Evolutionary conservation across 2,329 filamentous ascomycete genomes (phyloP).

Genomic region (Beauveria varroae): DNA sequence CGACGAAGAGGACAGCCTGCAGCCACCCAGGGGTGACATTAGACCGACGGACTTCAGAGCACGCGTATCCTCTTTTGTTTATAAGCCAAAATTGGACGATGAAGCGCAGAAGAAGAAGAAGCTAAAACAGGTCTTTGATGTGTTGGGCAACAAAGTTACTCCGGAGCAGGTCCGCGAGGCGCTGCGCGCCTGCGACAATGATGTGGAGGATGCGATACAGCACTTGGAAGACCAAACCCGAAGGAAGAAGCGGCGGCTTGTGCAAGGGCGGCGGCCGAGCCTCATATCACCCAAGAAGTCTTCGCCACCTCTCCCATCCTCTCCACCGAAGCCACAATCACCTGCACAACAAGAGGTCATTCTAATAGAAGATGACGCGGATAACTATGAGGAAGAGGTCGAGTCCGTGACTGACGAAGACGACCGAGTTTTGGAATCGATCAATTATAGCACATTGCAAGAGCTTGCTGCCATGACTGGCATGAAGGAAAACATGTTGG

Average conservation of each 20-base stretch:
- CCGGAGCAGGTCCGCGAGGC: constrained; percentile 26
- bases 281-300: constrained; percentile 12
- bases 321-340: constrained; percentile 10
- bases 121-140: constrained; percentile 30
- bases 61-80: constrained; percentile 32
- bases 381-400: constrained; percentile 31
- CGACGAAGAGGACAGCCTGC: constrained; percentile 35
- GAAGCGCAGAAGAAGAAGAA: constrained; percentile 26
- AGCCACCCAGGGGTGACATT: constrained; percentile 52
- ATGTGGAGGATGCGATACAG: constrained; percentile 28
- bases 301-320: constrained; percentile 16
- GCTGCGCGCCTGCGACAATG: constrained; percentile 23
- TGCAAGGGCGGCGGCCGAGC: constrained; percentile 28
- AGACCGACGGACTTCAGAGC: constrained; percentile 50
- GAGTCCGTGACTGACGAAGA: constrained; percentile 23
- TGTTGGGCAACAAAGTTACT: constrained; percentile 25
- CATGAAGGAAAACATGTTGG: constrained; percentile 61
- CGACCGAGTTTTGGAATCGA: constrained; percentile 60
- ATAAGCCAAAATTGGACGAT: constrained; percentile 40
- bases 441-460: constrained; percentile 70
- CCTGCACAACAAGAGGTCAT: constrained; percentile 21
- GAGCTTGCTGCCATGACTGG: constrained; percentile 79
- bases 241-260: constrained; percentile 26
- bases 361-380: constrained; percentile 34
- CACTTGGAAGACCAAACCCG: constrained; percentile 23